Conservation (phyloP, 106 monocot species). For the Apostasia ramifera region DNA sequence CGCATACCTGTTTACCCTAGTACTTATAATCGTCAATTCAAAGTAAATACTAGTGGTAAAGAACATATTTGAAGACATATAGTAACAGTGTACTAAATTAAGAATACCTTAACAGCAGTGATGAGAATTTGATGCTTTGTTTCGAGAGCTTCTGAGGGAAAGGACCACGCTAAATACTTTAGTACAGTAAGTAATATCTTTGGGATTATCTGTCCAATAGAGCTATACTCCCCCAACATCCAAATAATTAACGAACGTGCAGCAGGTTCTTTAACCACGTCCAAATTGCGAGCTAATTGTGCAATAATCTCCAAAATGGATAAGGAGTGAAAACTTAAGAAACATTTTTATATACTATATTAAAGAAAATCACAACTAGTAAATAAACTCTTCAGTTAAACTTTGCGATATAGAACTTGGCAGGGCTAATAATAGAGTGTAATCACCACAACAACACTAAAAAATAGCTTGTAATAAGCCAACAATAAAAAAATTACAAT, state of each 20-base stretch:
- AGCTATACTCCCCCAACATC: constrained; percentile 78
- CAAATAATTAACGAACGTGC: constrained; percentile 87
- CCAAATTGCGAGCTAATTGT: constrained; percentile 53
- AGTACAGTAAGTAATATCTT: constrained; percentile 47
- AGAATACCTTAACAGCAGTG: constrained; percentile 65
- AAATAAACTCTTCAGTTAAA: background rate
- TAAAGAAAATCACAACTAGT: background rate
- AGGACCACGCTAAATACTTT: constrained; percentile 74
- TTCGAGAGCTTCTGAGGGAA: constrained; percentile 66
- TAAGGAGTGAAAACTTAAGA: background rate
- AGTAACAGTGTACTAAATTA: background rate
- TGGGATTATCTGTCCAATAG: constrained; percentile 56
- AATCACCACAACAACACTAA: too few species aligned
- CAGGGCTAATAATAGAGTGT: too few species aligned
- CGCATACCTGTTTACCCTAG: too few species aligned
- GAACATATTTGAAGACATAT: too few species aligned
- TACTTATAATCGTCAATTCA: too few species aligned
- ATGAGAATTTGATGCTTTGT: constrained; percentile 93
- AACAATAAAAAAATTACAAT: too few species aligned
- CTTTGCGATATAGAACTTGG: too few species aligned
- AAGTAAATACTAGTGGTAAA: background rate
- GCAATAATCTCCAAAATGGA: constrained; percentile 56
- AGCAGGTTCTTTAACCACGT: constrained; percentile 62
- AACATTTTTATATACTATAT: background rate
- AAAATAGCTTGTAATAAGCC: too few species aligned